Percentiles rank a stretch among this genome's conserved stretches.
Conservation (phyloP, 495 filamentous ascomycete species). For the Penicillium paradoxum region DNA sequence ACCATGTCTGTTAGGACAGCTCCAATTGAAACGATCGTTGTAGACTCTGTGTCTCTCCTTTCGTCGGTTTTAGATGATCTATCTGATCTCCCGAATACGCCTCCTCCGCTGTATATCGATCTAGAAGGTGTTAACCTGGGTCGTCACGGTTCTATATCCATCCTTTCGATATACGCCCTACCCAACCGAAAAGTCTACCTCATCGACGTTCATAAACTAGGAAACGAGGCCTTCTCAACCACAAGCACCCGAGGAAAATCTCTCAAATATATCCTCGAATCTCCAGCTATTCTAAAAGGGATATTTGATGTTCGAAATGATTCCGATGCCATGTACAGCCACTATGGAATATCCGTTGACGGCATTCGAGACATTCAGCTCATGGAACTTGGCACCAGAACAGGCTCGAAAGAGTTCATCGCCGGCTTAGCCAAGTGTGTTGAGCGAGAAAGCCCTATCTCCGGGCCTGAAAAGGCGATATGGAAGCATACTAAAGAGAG, state of each 20-base stretch:
- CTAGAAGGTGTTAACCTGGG: conserved; percentile 50
- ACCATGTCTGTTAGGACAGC: not conserved
- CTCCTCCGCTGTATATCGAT: conserved; percentile 45
- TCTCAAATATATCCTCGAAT: conserved; percentile 49
- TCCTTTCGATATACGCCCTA: conserved; percentile 34
- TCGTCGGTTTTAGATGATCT: conserved; percentile 1
- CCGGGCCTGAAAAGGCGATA: conserved; percentile 4
- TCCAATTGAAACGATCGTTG: not conserved
- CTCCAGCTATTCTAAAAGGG: conserved; percentile 22
- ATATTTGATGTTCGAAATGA: conserved; percentile 42
- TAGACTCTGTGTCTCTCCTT: conserved; percentile 6
- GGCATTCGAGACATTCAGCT: conserved; percentile 53
- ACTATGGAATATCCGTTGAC: conserved; percentile 31
- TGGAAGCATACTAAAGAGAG: conserved; percentile 41
- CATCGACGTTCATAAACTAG: conserved; percentile 48
- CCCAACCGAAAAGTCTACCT: conserved; percentile 27
- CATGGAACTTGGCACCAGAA: conserved; percentile 46
- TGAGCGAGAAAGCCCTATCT: conserved; percentile 24
- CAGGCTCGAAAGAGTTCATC: conserved; percentile 20
- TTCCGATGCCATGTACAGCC: conserved; percentile 49
- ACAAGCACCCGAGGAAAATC: conserved; percentile 23
- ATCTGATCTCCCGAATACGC: conserved; percentile 15
- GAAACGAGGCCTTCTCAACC: conserved; percentile 39
- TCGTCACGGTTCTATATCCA: conserved; percentile 45
- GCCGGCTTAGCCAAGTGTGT: conserved; percentile 43